phyloP scores from a whole-genome alignment of 306 rosid species.

The Mucuna pruriens region DNA sequence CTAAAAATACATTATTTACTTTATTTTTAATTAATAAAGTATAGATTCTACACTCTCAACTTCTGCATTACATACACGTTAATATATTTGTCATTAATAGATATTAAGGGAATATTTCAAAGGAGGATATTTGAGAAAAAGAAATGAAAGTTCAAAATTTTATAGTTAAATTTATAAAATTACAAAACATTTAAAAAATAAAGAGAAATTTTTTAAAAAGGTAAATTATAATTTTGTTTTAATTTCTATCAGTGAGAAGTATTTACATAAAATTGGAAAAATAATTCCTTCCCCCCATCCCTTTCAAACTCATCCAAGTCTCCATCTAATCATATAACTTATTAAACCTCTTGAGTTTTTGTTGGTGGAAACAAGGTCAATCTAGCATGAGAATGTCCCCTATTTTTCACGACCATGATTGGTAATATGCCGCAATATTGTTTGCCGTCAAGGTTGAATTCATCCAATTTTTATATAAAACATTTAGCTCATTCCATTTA shows the following conservation, averaged over 20 bases:
- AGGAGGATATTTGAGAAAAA: neutral
- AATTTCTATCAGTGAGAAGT: too few relatives aligned
- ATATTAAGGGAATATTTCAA: neutral
- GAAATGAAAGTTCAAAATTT: neutral
- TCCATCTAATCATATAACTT: neutral
- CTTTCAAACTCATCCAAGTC: neutral
- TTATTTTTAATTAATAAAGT: neutral
- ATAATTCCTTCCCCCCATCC: neutral
- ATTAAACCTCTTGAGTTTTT: neutral
- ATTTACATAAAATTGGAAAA: neutral
- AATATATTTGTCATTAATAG: neutral
- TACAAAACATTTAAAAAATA: neutral
- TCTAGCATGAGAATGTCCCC: neutral
- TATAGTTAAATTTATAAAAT: neutral
- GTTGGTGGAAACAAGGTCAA: conserved; percentile 1
- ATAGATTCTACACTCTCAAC: neutral
- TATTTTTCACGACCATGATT: neutral
- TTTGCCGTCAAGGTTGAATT: conserved; percentile 18
- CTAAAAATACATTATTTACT: neutral
- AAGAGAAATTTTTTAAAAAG: neutral
- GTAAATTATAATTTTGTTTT: neutral
- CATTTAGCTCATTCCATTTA: neutral
- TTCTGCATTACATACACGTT: neutral
- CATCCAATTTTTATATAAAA: neutral
- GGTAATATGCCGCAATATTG: conserved; percentile 7